Evolutionary conservation across 139 green algal species (phyloP).

Genomic region (Mychonastes homosphaera): DNA sequence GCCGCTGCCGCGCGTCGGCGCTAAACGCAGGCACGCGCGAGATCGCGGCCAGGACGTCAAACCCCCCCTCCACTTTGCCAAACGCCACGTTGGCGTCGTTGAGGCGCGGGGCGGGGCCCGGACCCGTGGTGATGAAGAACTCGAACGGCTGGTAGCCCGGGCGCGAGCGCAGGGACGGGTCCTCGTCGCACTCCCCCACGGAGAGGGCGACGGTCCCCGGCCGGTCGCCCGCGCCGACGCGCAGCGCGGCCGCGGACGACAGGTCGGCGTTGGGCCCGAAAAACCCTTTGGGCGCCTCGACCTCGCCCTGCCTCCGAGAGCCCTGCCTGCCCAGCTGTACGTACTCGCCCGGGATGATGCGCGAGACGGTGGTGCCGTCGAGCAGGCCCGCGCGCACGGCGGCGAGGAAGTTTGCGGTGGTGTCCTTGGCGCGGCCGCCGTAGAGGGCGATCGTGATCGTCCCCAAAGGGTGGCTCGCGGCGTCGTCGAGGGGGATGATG

Average conservation of each 20-base stretch:
- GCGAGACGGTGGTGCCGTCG: constrained; percentile 29
- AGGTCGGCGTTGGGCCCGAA: constrained; percentile 41
- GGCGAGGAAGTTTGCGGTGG: constrained; percentile 39
- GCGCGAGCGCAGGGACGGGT: constrained; percentile 22
- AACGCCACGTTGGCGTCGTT: constrained; percentile 68
- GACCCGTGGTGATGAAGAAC: constrained; percentile 30
- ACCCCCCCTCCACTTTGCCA: constrained; percentile 13
- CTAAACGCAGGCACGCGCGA: constrained; percentile 42
- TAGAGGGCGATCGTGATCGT: constrained; percentile 34
- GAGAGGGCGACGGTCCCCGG: constrained; percentile 53
- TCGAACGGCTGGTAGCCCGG: constrained; percentile 15
- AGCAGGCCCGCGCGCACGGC: constrained; percentile 21
- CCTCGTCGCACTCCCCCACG: constrained; percentile 50
- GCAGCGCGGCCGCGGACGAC: constrained; percentile 27
- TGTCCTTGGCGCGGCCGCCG: constrained; percentile 32
- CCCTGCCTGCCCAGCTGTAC: constrained; percentile 42
- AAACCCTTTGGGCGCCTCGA: constrained; percentile 23
- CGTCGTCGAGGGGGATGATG: constrained; percentile 28
- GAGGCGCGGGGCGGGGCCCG: constrained; percentile 51
- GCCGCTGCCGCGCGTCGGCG: constrained; percentile 16
- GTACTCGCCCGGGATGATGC: constrained; percentile 44
- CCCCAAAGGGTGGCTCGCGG: background rate
- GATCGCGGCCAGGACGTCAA: background rate
- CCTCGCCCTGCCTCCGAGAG: constrained; percentile 27
- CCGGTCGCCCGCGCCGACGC: constrained; percentile 30